Evolutionary conservation across 768 basidiomycete species (phyloP), one percentile per base, ranked within the genome.

Genomic region (Chalciporus sphaerocephalus): DNA sequence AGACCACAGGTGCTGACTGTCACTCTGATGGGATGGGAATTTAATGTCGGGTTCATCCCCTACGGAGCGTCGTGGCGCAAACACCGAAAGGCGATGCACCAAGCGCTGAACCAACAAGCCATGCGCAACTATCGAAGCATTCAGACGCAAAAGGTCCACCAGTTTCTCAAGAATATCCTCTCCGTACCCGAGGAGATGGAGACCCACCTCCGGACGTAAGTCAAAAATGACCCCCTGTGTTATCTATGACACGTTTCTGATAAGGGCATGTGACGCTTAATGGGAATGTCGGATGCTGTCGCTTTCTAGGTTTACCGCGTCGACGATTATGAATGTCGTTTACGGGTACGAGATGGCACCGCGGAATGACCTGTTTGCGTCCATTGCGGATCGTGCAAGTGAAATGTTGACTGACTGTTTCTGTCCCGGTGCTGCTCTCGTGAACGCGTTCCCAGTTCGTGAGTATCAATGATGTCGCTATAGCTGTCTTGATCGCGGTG

Each of bases 61-160:
- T 72, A 74, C 46, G 69, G 68, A 1, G 40, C 65, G 2, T 49
- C 46, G 35, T 74, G 72, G 73, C 62, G 69, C 7, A 56, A 50
- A 24, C 66, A 72, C 44, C 54, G 71, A 25, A 62, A 66, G 36
- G 57, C 67, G 25, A 64, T 66, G 46, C 69, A 71, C 33, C 67
- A 73, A 27, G 54, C 54, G n/a, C 60, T 72, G 50, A 59, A 57
- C 34, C 61, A 58, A 15, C 61, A 59, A 2, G 60, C 61, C 0
- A 49, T 58, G 48, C 7, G 54, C n/a, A 51, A 48, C 13, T 73
- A 69, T 36, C 51, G 56, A 1, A 52, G 53, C 3, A 52, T 71
- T 6, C 71, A 74, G 36, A 50, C 58, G 9, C 42, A 50, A 37
- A 68, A 60, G 45, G 57, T 65, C 1, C 59, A 58, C 17, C 60